These are phyloP conservation scores for Fusarium guadeloupense DNA, from an alignment of 2,329 filamentous ascomycete genomes.

Conservation along the genomic window DNA sequence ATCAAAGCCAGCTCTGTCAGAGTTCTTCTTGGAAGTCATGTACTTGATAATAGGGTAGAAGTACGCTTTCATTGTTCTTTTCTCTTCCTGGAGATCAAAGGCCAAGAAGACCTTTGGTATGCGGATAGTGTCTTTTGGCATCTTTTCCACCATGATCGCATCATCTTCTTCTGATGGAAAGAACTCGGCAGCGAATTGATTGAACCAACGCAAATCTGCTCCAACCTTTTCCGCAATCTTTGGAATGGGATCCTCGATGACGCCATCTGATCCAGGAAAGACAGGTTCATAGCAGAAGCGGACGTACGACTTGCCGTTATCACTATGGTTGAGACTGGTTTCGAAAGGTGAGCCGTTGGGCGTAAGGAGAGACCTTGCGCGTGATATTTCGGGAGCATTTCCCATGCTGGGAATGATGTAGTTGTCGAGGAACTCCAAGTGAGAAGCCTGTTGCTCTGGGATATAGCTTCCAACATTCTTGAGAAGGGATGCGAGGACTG, in stretches of 20 bases:
- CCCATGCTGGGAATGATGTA: slow-evolving; percentile 20
- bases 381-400: neutral
- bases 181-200: slow-evolving; percentile 32
- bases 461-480: slow-evolving; percentile 10
- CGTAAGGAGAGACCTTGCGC: slow-evolving; percentile 16
- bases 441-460: slow-evolving; percentile 13
- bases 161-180: slow-evolving; percentile 33
- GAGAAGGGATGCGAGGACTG: slow-evolving; percentile 10
- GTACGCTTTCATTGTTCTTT: slow-evolving; percentile 38
- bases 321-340: slow-evolving; percentile 17
- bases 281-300: slow-evolving; percentile 24
- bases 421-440: slow-evolving; percentile 8
- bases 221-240: neutral
- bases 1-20: slow-evolving; percentile 34
- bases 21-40: slow-evolving; percentile 32
- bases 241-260: slow-evolving; percentile 7
- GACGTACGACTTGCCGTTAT: slow-evolving; percentile 17
- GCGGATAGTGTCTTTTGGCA: slow-evolving; percentile 28
- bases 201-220: slow-evolving; percentile 34
- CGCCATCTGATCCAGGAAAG: slow-evolving; percentile 19
- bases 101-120: slow-evolving; percentile 40
- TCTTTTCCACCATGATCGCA: slow-evolving; percentile 6
- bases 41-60: slow-evolving; percentile 42
- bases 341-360: slow-evolving; percentile 20
- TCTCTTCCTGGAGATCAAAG: slow-evolving; percentile 38